Evolutionary conservation across 2,329 filamentous ascomycete genomes (phyloP).

Genomic region (Bipolaris zeicola): DNA sequence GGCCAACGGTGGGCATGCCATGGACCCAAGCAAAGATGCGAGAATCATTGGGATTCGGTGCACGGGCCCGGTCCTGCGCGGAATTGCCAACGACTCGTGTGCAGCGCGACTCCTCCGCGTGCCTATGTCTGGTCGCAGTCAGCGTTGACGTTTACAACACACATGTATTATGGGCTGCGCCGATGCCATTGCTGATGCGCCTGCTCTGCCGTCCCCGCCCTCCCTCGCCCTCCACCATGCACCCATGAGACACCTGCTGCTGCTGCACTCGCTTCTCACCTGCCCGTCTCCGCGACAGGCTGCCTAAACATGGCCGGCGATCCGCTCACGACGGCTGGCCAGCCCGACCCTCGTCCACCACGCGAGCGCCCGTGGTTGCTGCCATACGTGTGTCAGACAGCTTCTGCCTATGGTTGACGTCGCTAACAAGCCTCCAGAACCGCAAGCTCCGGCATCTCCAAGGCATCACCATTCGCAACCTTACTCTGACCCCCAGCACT

Average conservation of each 20-base stretch:
- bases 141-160: conserved; percentile 5
- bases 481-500: conserved; percentile 66
- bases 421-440: conserved; percentile 61
- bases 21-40: conserved; percentile 19
- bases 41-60: conserved; percentile 1
- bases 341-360: conserved; percentile 22
- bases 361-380: conserved; percentile 49
- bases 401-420: background rate
- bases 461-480: conserved; percentile 84
- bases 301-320: conserved; percentile 35
- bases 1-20: background rate
- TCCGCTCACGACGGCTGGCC: conserved; percentile 16
- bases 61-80: conserved; percentile 15
- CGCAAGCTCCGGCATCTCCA: conserved; percentile 86
- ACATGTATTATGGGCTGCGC: conserved; percentile 16
- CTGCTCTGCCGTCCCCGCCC: background rate
- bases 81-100: no score
- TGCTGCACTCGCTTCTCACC: background rate
- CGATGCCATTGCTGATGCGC: conserved; percentile 9
- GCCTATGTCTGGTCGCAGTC: conserved; percentile 6
- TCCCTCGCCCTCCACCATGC: conserved; percentile 1
- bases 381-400: conserved; percentile 38
- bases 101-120: conserved; percentile 25
- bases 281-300: conserved; percentile 4
- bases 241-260: conserved; percentile 6